A percentile compares a stretch with the other conserved stretches of the same genome.
Conservation (phyloP, 2,329 filamentous ascomycete species). For the Fusarium compactum region DNA sequence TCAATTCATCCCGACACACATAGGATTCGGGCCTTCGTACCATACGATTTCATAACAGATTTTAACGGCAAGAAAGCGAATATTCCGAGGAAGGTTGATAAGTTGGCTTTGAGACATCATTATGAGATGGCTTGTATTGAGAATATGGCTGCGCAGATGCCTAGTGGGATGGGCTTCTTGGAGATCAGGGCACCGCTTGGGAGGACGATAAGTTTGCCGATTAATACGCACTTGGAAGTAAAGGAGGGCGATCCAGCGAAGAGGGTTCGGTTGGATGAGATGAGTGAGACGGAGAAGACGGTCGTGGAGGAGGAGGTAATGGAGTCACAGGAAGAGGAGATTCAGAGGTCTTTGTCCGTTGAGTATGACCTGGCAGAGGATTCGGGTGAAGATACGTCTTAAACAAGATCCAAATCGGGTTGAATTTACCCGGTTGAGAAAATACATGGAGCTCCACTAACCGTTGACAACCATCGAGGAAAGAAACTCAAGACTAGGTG, state of each 20-base stretch:
- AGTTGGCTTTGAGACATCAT: slow-evolving; percentile 29
- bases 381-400: not conserved
- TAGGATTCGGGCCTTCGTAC: slow-evolving; percentile 24
- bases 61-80: not conserved
- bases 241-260: not conserved
- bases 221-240: not conserved
- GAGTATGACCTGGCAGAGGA: not conserved
- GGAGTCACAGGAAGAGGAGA: not conserved
- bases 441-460: not conserved
- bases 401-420: not conserved
- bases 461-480: too few relatives aligned
- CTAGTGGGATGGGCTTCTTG: not conserved
- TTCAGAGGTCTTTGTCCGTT: not conserved
- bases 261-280: not conserved
- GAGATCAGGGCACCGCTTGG: not conserved
- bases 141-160: slow-evolving; percentile 6
- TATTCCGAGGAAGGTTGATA: slow-evolving; percentile 11
- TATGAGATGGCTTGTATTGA: slow-evolving; percentile 37
- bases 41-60: slow-evolving; percentile 5
- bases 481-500: not conserved
- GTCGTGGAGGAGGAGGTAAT: not conserved
- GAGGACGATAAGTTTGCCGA: not conserved
- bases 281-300: not conserved
- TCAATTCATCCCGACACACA: slow-evolving; percentile 43
- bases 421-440: not conserved